Percentiles rank a stretch among this genome's conserved stretches.
Conservation (phyloP, 2,329 filamentous ascomycete genomes). For the Dothistroma septosporum region DNA sequence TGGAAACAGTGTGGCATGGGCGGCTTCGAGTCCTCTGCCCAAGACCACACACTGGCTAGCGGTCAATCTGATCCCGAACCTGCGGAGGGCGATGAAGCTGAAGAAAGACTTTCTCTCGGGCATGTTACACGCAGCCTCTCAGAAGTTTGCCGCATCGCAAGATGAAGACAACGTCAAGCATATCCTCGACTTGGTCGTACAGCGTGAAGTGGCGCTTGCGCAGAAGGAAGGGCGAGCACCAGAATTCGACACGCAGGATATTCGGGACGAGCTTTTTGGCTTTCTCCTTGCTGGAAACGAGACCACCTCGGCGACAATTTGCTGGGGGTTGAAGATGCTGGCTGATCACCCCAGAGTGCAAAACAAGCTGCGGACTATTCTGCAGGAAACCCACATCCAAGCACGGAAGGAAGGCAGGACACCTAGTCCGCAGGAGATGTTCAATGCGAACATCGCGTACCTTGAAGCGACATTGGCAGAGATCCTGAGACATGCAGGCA, state of each 20-base stretch:
- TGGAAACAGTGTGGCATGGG: constrained; percentile 19
- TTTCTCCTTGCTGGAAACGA: constrained; percentile 44
- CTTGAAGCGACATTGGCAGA: constrained; percentile 45
- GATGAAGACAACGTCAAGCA: constrained; percentile 21
- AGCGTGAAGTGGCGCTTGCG: constrained; percentile 33
- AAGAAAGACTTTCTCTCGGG: constrained; percentile 35
- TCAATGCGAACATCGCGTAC: constrained; percentile 31
- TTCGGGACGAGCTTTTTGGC: constrained; percentile 31
- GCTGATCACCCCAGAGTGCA: constrained; percentile 36
- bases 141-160: constrained; percentile 25
- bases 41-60: constrained; percentile 25
- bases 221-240: constrained; percentile 33
- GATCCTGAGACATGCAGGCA: constrained; percentile 33
- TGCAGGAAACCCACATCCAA: constrained; percentile 30
- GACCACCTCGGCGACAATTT: constrained; percentile 42
- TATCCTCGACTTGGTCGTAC: constrained; percentile 38
- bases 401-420: constrained; percentile 14
- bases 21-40: constrained; percentile 24
- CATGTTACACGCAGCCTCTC: constrained; percentile 33
- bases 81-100: constrained; percentile 12
- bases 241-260: constrained; percentile 25
- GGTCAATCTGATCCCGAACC: constrained; percentile 13
- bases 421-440: constrained; percentile 35
- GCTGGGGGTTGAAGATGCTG: constrained; percentile 42
- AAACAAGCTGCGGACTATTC: constrained; percentile 31